Conservation (phyloP, 371 early-diverging fungal species). For the Mucor plumbeus region DNA sequence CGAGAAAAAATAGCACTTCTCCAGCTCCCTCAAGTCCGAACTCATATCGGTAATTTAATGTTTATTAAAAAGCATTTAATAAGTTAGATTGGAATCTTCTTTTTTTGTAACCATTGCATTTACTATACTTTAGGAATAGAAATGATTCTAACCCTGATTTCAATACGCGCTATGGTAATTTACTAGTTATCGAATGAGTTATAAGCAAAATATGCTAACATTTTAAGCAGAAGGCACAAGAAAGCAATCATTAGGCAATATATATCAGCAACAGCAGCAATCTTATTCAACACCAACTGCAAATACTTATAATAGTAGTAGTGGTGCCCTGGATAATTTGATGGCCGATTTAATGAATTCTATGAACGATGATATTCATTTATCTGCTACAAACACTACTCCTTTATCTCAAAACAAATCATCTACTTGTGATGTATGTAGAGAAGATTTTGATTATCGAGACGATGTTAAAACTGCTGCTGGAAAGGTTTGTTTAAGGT, state of each 20-base stretch:
- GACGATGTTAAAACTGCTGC: constrained; percentile 44
- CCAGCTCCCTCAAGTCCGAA: constrained; percentile 47
- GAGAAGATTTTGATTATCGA: constrained; percentile 49
- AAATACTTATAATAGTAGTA: constrained; percentile 16
- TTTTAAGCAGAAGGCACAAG: constrained; percentile 18
- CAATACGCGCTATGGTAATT: constrained; percentile 21
- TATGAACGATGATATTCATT: constrained; percentile 44
- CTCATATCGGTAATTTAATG: constrained; percentile 33
- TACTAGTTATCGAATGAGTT: background rate
- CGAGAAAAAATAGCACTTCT: constrained; percentile 46
- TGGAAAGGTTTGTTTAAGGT: constrained; percentile 28
- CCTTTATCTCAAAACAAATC: constrained; percentile 7
- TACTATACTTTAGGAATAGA: constrained; percentile 11
- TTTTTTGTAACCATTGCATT: constrained; percentile 10
- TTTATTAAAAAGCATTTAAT: constrained; percentile 1
- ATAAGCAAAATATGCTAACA: background rate
- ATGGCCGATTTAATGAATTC: constrained; percentile 66
- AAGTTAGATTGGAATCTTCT: constrained; percentile 1
- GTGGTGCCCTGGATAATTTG: constrained; percentile 54
- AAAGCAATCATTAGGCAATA: constrained; percentile 30
- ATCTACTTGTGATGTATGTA: constrained; percentile 27
- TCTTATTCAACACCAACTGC: constrained; percentile 10
- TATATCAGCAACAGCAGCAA: constrained; percentile 22
- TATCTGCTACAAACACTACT: background rate
- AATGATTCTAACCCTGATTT: constrained; percentile 19